Percentiles rank a stretch among this genome's conserved stretches.
These are phyloP conservation scores for Coemansia sp. DNA, from an alignment of 192 early-diverging fungal genomes.

Conservation along the genomic window DNA sequence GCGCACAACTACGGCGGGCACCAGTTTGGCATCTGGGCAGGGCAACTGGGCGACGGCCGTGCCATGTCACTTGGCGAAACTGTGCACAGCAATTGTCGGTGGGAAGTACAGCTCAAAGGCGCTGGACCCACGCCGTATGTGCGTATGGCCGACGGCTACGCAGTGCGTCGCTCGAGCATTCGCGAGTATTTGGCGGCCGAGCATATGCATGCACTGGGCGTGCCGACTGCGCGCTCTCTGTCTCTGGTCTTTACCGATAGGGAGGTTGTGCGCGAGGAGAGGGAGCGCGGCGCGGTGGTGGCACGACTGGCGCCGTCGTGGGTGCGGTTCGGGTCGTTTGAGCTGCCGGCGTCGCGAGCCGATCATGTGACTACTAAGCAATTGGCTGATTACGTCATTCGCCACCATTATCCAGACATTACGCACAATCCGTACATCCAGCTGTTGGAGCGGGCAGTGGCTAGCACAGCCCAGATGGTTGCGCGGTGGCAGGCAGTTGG, in stretches of 20 bases:
- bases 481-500: constrained; percentile 80
- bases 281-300: constrained; percentile 76
- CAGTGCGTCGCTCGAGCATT: constrained; percentile 82
- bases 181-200: constrained; percentile 74
- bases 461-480: constrained; percentile 68
- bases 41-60: constrained; percentile 84
- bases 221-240: constrained; percentile 79
- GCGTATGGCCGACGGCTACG: constrained; percentile 83
- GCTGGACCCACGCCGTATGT: constrained; percentile 85
- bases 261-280: constrained; percentile 65
- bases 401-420: constrained; percentile 55
- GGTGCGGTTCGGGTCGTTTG: constrained; percentile 88
- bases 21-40: constrained; percentile 69
- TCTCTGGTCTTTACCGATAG: constrained; percentile 65
- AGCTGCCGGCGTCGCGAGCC: constrained; percentile 71
- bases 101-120: constrained; percentile 87
- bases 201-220: constrained; percentile 63
- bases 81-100: constrained; percentile 23
- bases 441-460: constrained; percentile 60
- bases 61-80: constrained; percentile 77
- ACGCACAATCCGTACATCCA: constrained; percentile 56
- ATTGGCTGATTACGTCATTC: constrained; percentile 74
- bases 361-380: constrained; percentile 56
- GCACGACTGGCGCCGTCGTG: constrained; percentile 73
- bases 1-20: constrained; percentile 71